Evolutionary conservation across 2,329 filamentous ascomycete species (phyloP).

Genomic region (Alternaria solani): DNA sequence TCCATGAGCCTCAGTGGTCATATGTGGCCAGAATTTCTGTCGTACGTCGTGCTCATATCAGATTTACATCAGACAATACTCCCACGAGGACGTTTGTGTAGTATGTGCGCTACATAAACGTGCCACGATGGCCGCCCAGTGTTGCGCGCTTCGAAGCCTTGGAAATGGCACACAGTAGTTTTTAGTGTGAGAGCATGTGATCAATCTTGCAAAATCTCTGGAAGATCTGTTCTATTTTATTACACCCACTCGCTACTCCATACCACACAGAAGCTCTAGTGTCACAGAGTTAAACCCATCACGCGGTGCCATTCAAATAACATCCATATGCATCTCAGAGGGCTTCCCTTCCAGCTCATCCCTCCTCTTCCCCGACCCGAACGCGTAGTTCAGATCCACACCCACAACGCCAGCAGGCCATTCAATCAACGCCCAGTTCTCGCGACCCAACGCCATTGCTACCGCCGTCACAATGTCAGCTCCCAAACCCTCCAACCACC

Average conservation of each 20-base stretch:
- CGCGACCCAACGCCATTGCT: constrained; percentile 42
- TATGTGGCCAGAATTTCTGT: too few species aligned
- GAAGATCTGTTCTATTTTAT: background rate
- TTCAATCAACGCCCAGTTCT: constrained; percentile 41
- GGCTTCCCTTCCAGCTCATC: constrained; percentile 30
- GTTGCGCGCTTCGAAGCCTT: background rate
- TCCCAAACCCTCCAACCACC: constrained; percentile 48
- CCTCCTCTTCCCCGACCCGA: constrained; percentile 22
- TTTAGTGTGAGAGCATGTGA: background rate
- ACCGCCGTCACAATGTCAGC: constrained; percentile 44
- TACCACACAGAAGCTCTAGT: background rate
- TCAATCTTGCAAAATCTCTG: background rate
- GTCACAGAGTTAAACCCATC: background rate
- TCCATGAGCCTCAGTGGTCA: too few species aligned
- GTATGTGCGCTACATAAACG: background rate
- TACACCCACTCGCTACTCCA: background rate
- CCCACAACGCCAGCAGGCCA: constrained; percentile 43
- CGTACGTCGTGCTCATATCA: too few species aligned
- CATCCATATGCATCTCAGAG: constrained; percentile 39
- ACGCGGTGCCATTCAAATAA: constrained; percentile 25
- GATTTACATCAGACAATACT: background rate
- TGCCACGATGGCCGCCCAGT: background rate
- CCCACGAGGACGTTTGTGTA: too few species aligned
- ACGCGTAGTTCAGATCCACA: constrained; percentile 36
- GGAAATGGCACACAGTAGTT: background rate